phyloP scores from a whole-genome alignment of 495 filamentous ascomycete genomes.

The Tuber aestivum region DNA sequence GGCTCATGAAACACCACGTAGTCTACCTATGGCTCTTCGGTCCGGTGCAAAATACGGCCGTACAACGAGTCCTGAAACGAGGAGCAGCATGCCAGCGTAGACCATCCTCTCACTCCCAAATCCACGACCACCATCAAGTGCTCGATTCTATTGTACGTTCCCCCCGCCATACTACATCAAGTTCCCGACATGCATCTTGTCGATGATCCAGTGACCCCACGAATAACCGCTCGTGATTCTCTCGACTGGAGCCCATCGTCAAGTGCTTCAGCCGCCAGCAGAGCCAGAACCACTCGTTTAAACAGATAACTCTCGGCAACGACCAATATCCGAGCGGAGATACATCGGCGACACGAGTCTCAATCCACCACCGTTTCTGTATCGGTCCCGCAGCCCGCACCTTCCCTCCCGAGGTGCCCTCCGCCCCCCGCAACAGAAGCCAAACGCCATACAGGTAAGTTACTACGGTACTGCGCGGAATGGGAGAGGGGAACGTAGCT shows the following conservation, averaged over 20 bases:
- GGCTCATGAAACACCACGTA: slow-evolving; percentile 4
- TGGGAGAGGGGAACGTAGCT: background rate
- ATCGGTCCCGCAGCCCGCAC: background rate
- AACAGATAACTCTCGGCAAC: background rate
- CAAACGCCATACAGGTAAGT: background rate
- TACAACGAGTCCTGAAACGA: background rate
- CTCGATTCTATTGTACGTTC: background rate
- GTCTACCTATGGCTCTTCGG: background rate
- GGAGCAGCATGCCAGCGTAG: background rate
- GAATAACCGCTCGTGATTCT: background rate
- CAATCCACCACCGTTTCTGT: background rate
- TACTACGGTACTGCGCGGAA: no score
- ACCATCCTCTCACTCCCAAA: background rate
- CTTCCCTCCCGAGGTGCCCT: background rate
- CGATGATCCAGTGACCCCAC: background rate
- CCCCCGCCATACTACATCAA: background rate
- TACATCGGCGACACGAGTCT: no score
- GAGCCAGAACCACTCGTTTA: background rate
- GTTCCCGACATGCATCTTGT: background rate
- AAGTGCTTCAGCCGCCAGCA: background rate
- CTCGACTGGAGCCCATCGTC: background rate
- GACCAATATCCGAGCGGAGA: background rate
- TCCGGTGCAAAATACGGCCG: background rate
- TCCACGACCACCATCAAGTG: background rate
- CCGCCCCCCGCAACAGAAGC: background rate